Base-by-base conservation (phyloP, 495 filamentous ascomycete species). In the Aspergillus funiculosus region DNA sequence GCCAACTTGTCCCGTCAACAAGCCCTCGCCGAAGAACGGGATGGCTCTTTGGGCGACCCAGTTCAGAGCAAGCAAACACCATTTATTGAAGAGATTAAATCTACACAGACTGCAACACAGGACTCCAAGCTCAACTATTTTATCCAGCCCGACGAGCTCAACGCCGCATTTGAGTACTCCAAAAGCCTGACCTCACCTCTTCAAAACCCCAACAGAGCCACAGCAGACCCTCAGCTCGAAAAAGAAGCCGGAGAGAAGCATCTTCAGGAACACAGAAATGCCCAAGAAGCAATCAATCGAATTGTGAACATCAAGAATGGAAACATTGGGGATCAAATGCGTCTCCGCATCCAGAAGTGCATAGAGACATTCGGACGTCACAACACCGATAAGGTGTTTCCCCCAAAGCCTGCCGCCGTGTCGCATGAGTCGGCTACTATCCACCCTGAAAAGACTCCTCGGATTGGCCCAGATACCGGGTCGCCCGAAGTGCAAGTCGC, bases 401-500 rank as follows among this genome's bases (percentile, higher is more conserved):
- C 74, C 13, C 76, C 79, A 2, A 81, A 80, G 25, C 67, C 72
- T 28, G 57, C 68, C 3, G 53, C 59, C 31, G 43, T 62, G 24
- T 31, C 53, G 37, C 45, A 63, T 39, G 50, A 58, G 21, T 55
- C 49, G 27, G 57, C 52, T 10, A 49, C 62, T 5, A 49, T 46
- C 11, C 60, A 61, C 27, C 56, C 51, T 3, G 58, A 71, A 34
- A 75, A 77, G 59, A 83, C 78, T 0, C 78, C 80, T 13, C 82
- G 92, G 5, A 82, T 83, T 9, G 92, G 92, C 0, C 84, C 81
- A 0, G 92, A 99, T 63, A 96, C 89, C 7, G 92, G 92, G 2
- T 91, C 85, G 43, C 83, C 85, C 14, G 92, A 99, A 66, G 92
- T 99, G 34, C 92, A 99, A 72, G 88, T 90, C 51, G 90, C 89